Percentiles rank a stretch among this genome's conserved stretches.
phyloP scores from a whole-genome alignment of 352 stramenopile species.

The Phytophthora crassamura region DNA sequence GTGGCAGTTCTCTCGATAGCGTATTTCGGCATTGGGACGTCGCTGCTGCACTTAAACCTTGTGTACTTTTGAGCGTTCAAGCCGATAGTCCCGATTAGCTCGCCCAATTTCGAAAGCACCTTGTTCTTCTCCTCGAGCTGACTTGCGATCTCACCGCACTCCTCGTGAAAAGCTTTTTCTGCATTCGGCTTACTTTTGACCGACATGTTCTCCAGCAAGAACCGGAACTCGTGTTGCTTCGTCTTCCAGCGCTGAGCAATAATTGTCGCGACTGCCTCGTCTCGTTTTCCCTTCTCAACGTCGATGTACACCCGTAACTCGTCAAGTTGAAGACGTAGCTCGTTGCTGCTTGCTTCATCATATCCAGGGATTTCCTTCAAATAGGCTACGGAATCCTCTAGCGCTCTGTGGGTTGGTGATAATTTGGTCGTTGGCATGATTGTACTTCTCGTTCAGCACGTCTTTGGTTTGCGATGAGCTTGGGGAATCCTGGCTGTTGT shows the following conservation, averaged over 20 bases:
- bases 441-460: slow-evolving; percentile 37
- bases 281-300: slow-evolving; percentile 31
- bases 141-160: slow-evolving; percentile 21
- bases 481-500: neutral
- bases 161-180: slow-evolving; percentile 25
- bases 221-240: slow-evolving; percentile 1
- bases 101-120: slow-evolving; percentile 9
- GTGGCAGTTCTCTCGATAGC: slow-evolving; percentile 12
- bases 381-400: slow-evolving; percentile 33
- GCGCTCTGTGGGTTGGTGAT: slow-evolving; percentile 42
- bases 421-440: slow-evolving; percentile 38
- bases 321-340: slow-evolving; percentile 39
- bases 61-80: neutral
- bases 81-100: neutral
- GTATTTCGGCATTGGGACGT: neutral
- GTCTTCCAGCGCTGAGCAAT: slow-evolving; percentile 18
- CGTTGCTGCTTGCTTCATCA: slow-evolving; percentile 23
- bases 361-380: slow-evolving; percentile 28
- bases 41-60: neutral
- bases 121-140: slow-evolving; percentile 18
- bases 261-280: slow-evolving; percentile 18
- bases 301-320: slow-evolving; percentile 42
- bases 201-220: slow-evolving; percentile 13
- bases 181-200: slow-evolving; percentile 17
- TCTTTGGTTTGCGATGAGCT: neutral